These are phyloP conservation scores for Nemania abortiva DNA, from an alignment of 2,329 filamentous ascomycete genomes.

Conservation along the genomic window DNA sequence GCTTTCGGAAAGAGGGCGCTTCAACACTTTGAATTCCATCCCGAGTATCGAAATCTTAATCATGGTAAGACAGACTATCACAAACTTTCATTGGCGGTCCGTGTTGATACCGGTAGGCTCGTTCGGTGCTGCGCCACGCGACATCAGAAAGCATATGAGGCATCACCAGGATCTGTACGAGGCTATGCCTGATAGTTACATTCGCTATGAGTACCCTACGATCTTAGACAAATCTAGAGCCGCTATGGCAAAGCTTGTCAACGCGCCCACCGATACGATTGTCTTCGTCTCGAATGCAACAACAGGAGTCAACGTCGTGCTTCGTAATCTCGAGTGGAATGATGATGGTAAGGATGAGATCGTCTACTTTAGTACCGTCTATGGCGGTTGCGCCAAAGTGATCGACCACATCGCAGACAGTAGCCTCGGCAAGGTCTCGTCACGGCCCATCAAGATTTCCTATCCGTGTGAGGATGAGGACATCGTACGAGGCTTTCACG, in stretches of 20 bases:
- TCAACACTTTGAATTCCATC: conserved; percentile 76
- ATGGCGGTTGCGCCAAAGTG: conserved; percentile 81
- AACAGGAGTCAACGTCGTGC: conserved; percentile 79
- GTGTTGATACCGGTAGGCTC: conserved; percentile 66
- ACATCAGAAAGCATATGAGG: conserved; percentile 70
- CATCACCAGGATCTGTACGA: conserved; percentile 77
- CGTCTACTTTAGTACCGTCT: conserved; percentile 82
- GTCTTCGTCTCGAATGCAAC: conserved; percentile 89
- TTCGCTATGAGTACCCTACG: conserved; percentile 74
- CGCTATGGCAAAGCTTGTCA: conserved; percentile 74
- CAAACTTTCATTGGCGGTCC: not conserved
- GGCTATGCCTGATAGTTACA: conserved; percentile 78
- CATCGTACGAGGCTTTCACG: conserved; percentile 71
- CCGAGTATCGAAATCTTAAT: conserved; percentile 79
- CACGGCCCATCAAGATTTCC: conserved; percentile 68
- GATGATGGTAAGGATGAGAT: conserved; percentile 81
- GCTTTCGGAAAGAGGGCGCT: conserved; percentile 66
- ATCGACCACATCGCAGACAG: conserved; percentile 79
- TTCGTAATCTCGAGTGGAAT: conserved; percentile 79
- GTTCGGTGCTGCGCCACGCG: conserved; percentile 79
- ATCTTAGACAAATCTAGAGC: conserved; percentile 73
- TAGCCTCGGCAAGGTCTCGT: conserved; percentile 58
- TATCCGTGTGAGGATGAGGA: conserved; percentile 79
- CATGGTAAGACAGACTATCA: conserved; percentile 68
- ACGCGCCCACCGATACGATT: conserved; percentile 72